phyloP scores from a whole-genome alignment of 768 basidiomycete genomes.

The Chalciporus chontae region DNA sequence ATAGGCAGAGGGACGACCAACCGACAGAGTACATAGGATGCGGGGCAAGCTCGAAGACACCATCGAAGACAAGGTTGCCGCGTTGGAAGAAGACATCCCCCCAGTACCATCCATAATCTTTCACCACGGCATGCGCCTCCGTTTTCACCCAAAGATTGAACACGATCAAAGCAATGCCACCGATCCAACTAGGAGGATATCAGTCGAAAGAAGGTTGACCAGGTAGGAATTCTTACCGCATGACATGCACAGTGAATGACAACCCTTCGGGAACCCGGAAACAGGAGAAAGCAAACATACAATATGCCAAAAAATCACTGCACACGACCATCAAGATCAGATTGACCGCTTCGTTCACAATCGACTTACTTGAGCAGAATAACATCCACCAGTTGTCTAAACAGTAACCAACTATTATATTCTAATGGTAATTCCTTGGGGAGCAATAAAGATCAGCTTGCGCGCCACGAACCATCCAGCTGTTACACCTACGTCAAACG shows the following conservation, averaged over 20 bases:
- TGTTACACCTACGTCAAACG: slow-evolving; percentile 69
- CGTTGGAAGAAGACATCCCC: slow-evolving; percentile 91
- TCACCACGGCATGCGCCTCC: slow-evolving; percentile 95
- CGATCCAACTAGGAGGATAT: slow-evolving; percentile 64
- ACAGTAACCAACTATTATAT: slow-evolving; percentile 96
- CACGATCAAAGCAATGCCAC: slow-evolving; percentile 77
- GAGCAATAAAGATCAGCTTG: background rate
- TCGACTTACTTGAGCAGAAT: slow-evolving; percentile 86
- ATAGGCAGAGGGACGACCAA: slow-evolving; percentile 20
- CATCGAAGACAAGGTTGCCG: slow-evolving; percentile 93
- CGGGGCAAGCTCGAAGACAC: slow-evolving; percentile 92
- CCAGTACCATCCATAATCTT: slow-evolving; percentile 99
- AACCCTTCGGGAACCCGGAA: slow-evolving; percentile 82
- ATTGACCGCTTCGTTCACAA: background rate
- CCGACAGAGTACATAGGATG: slow-evolving; percentile 97
- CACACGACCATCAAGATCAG: slow-evolving; percentile 4
- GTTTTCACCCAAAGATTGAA: slow-evolving; percentile 99
- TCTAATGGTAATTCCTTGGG: slow-evolving; percentile 83
- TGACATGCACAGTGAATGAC: slow-evolving; percentile 66
- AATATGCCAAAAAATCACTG: slow-evolving; percentile 93
- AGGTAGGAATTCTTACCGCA: slow-evolving; percentile 52
- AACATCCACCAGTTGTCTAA: slow-evolving; percentile 92
- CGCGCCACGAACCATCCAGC: slow-evolving; percentile 3
- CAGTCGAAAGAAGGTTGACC: background rate
- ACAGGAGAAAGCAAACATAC: slow-evolving; percentile 92